Evolutionary conservation across 2,329 filamentous ascomycete genomes (phyloP).

Genomic region (Verticillium dahliae): DNA sequence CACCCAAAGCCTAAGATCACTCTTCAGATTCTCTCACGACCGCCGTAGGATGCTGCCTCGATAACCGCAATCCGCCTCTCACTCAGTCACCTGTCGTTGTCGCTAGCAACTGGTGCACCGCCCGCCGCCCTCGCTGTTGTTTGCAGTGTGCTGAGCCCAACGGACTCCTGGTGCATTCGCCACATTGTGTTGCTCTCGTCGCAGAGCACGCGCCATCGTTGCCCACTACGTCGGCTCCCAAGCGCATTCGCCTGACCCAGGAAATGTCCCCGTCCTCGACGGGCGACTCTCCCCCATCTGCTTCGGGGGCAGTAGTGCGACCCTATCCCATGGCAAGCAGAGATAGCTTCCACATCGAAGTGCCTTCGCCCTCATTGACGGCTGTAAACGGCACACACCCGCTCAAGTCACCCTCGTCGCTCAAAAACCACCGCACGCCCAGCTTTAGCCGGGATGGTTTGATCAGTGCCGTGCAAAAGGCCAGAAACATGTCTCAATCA

Average conservation of each 20-base stretch:
- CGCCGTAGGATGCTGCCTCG: conserved; percentile 1
- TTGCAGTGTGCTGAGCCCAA: not conserved
- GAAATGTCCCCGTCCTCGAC: conserved; percentile 49
- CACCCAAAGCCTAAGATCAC: not conserved
- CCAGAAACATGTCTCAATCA: conserved; percentile 48
- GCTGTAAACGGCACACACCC: conserved; percentile 31
- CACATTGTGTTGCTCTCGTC: not conserved
- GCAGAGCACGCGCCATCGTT: conserved; percentile 6
- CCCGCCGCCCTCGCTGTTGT: not conserved
- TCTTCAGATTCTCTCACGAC: not conserved
- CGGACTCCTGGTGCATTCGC: not conserved
- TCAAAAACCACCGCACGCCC: conserved; percentile 39
- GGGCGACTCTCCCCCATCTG: conserved; percentile 42
- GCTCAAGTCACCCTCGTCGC: conserved; percentile 45
- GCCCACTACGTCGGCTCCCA: conserved; percentile 14
- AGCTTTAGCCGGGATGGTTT: conserved; percentile 50
- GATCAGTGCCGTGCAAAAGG: conserved; percentile 45
- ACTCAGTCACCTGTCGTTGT: not conserved
- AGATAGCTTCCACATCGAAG: conserved; percentile 42
- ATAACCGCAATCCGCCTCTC: conserved; percentile 4
- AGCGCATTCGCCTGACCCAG: conserved; percentile 15
- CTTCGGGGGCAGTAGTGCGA: conserved; percentile 28
- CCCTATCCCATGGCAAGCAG: conserved; percentile 38
- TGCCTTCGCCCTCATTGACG: conserved; percentile 37
- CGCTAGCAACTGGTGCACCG: not conserved